These are phyloP conservation scores for Coemansia sp. DNA, from an alignment of 192 early-diverging fungal genomes.

Conservation along the genomic window DNA sequence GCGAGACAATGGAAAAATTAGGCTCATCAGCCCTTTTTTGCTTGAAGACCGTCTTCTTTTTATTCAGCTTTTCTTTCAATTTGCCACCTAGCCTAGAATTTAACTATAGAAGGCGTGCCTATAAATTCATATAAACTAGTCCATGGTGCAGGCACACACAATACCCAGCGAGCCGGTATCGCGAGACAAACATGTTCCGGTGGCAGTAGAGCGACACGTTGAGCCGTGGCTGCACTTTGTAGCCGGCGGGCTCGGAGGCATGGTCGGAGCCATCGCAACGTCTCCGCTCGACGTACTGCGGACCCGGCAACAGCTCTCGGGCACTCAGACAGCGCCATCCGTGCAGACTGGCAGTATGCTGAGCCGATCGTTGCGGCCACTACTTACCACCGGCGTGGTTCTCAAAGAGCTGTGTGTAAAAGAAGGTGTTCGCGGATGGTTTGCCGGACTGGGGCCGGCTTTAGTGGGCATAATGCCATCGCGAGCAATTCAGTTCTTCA, in stretches of 20 bases:
- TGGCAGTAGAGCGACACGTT: conserved; percentile 38
- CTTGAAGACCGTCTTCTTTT: too few relatives aligned
- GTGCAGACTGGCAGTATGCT: neutral
- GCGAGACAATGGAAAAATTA: neutral
- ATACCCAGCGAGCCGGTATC: neutral
- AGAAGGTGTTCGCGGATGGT: conserved; percentile 84
- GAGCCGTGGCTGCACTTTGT: conserved; percentile 53
- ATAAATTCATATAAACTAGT: neutral
- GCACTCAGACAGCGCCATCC: neutral
- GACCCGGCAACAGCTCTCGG: conserved; percentile 81
- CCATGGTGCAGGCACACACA: neutral
- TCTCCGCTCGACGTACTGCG: conserved; percentile 95
- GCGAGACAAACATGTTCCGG: conserved; percentile 27
- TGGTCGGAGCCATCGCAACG: conserved; percentile 82
- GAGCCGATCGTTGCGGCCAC: conserved; percentile 21
- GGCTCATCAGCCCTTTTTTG: too few relatives aligned
- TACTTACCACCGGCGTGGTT: conserved; percentile 20
- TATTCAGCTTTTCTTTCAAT: neutral
- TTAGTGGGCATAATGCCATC: conserved; percentile 93
- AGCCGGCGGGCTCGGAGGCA: conserved; percentile 61
- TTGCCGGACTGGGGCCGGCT: conserved; percentile 94
- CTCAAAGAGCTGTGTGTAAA: conserved; percentile 62
- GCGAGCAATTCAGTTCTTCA: conserved; percentile 89
- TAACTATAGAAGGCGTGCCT: neutral
- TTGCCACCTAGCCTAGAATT: neutral